Percentiles rank a stretch among this genome's conserved stretches.
phyloP scores from a whole-genome alignment of 495 filamentous ascomycete species.

The Penicillium pancosmium region DNA sequence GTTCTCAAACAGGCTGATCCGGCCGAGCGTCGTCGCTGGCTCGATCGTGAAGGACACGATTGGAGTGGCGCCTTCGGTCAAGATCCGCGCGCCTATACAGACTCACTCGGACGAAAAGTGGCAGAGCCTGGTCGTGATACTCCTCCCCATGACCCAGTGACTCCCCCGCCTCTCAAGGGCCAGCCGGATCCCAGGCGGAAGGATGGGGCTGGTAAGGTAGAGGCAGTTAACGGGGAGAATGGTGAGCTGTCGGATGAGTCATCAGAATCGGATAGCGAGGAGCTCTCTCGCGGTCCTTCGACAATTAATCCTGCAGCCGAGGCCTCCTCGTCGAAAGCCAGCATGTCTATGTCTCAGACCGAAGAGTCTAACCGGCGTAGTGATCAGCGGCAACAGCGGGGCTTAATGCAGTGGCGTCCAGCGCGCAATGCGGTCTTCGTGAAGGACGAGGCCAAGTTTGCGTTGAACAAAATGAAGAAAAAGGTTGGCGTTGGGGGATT shows the following conservation, averaged over 20 bases:
- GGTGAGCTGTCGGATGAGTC: slow-evolving; percentile 19
- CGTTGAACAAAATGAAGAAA: slow-evolving; percentile 48
- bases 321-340: slow-evolving; percentile 20
- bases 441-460: slow-evolving; percentile 54
- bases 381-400: slow-evolving; percentile 55
- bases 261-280: slow-evolving; percentile 16
- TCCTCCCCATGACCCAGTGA: slow-evolving; percentile 60
- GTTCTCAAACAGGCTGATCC: slow-evolving; percentile 70
- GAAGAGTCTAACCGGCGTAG: slow-evolving; percentile 47
- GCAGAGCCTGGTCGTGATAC: slow-evolving; percentile 58
- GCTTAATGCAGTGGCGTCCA: slow-evolving; percentile 60
- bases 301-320: slow-evolving; percentile 15
- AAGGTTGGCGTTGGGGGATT: slow-evolving; percentile 49
- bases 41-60: slow-evolving; percentile 77
- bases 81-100: slow-evolving; percentile 59
- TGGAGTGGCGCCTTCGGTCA: slow-evolving; percentile 87
- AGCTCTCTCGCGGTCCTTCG: slow-evolving; percentile 23
- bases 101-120: slow-evolving; percentile 51
- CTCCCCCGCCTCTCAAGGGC: slow-evolving; percentile 47
- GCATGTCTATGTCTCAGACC: slow-evolving; percentile 19
- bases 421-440: slow-evolving; percentile 55
- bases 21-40: slow-evolving; percentile 74
- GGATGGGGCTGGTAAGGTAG: slow-evolving; percentile 7
- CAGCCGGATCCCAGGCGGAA: slow-evolving; percentile 23
- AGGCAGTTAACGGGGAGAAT: slow-evolving; percentile 6